These are phyloP conservation scores for Dimargaris xerosporica DNA, from an alignment of 192 early-diverging fungal species.

Conservation along the genomic window DNA sequence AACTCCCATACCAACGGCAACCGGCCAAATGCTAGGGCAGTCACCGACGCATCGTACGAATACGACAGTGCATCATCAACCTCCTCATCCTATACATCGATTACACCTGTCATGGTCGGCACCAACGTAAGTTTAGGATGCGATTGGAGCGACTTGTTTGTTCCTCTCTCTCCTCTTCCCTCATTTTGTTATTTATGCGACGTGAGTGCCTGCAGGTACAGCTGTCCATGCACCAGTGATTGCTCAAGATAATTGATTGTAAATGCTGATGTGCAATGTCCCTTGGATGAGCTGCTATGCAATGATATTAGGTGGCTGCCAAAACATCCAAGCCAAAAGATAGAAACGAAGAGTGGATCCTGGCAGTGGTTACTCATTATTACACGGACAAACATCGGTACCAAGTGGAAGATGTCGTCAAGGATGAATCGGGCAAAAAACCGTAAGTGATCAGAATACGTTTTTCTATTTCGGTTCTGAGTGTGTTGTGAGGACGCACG, in stretches of 20 bases:
- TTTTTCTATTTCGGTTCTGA: neutral
- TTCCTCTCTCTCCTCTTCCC: neutral
- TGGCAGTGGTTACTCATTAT: neutral
- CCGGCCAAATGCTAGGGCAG: neutral
- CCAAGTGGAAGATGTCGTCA: constrained; percentile 1
- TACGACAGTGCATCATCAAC: neutral
- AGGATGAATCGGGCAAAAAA: neutral
- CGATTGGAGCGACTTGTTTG: neutral
- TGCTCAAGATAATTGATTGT: too few relatives aligned
- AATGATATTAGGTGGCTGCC: neutral
- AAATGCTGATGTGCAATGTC: too few relatives aligned
- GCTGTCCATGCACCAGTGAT: too few relatives aligned
- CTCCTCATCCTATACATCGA: neutral
- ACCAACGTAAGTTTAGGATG: neutral
- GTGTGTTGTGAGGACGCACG: too few relatives aligned
- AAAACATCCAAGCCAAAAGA: constrained; percentile 2
- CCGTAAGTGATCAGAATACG: neutral
- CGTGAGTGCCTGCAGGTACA: neutral
- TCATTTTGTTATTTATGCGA: neutral
- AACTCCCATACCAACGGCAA: neutral
- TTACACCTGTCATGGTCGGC: neutral
- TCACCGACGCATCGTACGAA: neutral
- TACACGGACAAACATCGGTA: neutral
- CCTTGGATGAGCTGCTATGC: too few relatives aligned
- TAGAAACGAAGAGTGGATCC: constrained; percentile 4